These are phyloP conservation scores for Penicillium ucsense DNA, from an alignment of 495 filamentous ascomycete species.

Conservation along the genomic window DNA sequence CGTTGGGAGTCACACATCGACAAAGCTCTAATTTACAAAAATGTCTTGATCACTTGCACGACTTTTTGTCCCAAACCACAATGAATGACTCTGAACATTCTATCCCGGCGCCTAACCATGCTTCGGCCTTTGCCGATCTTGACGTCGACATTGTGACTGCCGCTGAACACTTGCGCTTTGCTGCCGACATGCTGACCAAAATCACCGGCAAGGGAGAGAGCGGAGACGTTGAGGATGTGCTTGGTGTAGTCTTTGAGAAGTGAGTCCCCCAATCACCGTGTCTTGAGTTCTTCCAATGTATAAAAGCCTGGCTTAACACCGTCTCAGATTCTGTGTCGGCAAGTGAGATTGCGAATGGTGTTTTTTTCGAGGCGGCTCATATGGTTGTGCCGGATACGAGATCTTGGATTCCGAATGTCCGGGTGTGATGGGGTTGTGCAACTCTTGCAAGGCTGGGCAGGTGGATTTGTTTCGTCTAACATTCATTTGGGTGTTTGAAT, in stretches of 20 bases:
- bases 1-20: constrained; percentile 81
- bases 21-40: constrained; percentile 71
- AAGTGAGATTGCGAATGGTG: constrained; percentile 37
- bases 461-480: not conserved
- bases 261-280: constrained; percentile 26
- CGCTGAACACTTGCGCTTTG: constrained; percentile 79
- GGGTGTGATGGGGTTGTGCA: constrained; percentile 6
- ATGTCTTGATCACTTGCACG: constrained; percentile 58
- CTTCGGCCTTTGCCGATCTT: constrained; percentile 17
- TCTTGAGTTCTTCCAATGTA: not conserved
- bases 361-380: not conserved
- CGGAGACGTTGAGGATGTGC: constrained; percentile 91
- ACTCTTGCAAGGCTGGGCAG: not conserved
- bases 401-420: not conserved
- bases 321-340: constrained; percentile 56
- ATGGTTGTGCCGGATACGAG: not conserved
- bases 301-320: constrained; percentile 12
- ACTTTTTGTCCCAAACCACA: constrained; percentile 46
- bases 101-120: not conserved
- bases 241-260: constrained; percentile 98
- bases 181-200: constrained; percentile 67
- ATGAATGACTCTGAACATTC: not conserved
- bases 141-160: constrained; percentile 79
- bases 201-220: constrained; percentile 82
- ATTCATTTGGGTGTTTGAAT: not conserved